Conservation (phyloP, 345 rosid species). For the Noccaea bulbosa region DNA sequence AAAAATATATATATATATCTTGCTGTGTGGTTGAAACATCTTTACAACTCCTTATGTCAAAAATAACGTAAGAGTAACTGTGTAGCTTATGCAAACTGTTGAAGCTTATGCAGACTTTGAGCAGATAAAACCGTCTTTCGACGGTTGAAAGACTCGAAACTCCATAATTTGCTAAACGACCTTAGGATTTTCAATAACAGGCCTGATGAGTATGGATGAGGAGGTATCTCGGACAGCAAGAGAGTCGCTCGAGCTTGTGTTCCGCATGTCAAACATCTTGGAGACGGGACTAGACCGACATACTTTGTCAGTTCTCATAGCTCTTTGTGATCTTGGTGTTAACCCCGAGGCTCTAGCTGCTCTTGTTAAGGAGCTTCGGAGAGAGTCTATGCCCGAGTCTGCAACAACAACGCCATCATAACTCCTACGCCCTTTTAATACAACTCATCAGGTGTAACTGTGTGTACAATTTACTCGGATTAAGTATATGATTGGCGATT, state of each 20-base stretch:
- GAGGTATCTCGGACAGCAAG: constrained; percentile 46
- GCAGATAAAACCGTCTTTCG: no score
- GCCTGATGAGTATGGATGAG: constrained; percentile 33
- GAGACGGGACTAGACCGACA: constrained; percentile 44
- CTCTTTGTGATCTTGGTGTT: constrained; percentile 49
- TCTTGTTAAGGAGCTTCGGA: constrained; percentile 47
- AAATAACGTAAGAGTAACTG: background rate
- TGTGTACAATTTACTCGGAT: no score
- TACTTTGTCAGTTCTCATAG: constrained; percentile 45
- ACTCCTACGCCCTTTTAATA: background rate
- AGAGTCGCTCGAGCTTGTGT: constrained; percentile 45
- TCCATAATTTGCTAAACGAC: background rate
- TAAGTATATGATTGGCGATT: background rate
- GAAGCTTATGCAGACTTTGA: background rate
- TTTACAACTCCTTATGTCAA: background rate
- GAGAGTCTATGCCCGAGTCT: background rate
- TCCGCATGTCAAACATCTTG: constrained; percentile 48
- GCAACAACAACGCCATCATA: background rate
- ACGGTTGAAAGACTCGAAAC: no score
- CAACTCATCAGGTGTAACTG: constrained; percentile 13
- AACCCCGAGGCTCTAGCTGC: constrained; percentile 50
- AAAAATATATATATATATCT: background rate
- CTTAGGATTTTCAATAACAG: background rate
- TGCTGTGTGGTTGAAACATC: no score
- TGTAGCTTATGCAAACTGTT: background rate